These are phyloP conservation scores for Fusarium xylarioides DNA, from an alignment of 2,329 filamentous ascomycete genomes.

Conservation along the genomic window DNA sequence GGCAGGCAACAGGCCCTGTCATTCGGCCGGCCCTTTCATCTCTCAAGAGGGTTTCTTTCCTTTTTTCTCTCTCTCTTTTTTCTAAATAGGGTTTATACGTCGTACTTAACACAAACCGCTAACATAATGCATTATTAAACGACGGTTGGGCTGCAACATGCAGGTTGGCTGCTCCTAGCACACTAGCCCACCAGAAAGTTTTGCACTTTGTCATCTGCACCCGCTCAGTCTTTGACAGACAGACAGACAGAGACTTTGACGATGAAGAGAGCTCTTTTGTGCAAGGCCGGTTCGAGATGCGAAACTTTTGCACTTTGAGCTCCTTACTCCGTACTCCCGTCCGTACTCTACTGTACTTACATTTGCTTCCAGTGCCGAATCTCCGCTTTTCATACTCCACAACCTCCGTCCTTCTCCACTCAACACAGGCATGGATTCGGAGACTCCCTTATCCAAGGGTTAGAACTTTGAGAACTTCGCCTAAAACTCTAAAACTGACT, in stretches of 20 bases:
- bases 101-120: background rate
- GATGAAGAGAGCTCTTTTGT: background rate
- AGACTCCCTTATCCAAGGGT: background rate
- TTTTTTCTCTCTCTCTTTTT: background rate
- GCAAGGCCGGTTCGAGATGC: background rate
- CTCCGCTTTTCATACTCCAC: conserved; percentile 2
- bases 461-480: conserved; percentile 24
- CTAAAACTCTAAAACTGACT: conserved; percentile 38
- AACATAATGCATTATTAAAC: background rate
- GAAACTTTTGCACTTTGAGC: background rate
- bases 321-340: no score
- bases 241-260: background rate
- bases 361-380: background rate
- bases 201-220: background rate
- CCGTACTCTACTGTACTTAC: no score
- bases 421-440: background rate
- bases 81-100: conserved; percentile 21
- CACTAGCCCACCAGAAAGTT: conserved; percentile 21
- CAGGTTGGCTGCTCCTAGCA: background rate
- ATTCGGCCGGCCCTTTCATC: background rate
- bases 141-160: conserved; percentile 11
- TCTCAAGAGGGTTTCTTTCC: background rate
- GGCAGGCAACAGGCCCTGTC: background rate
- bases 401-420: conserved; percentile 13
- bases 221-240: background rate